Evolutionary conservation across 1,284 basidiomycete species (phyloP), one percentile per base, ranked within the genome.

Genomic region (Naganishia liquefaciens): DNA sequence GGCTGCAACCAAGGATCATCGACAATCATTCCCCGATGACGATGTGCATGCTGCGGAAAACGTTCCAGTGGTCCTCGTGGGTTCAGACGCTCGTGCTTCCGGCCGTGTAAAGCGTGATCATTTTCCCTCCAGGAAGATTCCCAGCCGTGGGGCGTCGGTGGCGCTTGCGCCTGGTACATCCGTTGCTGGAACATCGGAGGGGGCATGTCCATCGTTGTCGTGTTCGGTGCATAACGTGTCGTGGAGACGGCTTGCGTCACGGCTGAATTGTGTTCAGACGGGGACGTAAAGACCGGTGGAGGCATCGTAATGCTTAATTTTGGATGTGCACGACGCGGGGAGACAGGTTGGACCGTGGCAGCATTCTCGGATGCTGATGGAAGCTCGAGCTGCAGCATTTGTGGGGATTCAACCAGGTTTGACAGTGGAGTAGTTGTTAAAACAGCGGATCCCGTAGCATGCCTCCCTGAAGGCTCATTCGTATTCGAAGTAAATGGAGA

Each of bases 261-360:
- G 7, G 55, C 39, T 2, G 57, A 33, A n/a, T 47, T n/a, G 28
- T 42, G 51, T 13, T 11, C 39, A 21, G 25, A 42, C 7, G 43
- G 19, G 10, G 51, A 25, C 7, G 46, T 51, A 19, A 67, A 58
- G 15, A 50, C 44, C 17, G 62, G 50, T 19, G 62, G 66, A 15
- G 63, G 66, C 17, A 64, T n/a, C 10, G 61, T 27, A 17, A 67
- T 53, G 27, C 49, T 58, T 19, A 67, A 40, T 21, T 58, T 33
- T 15, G 61, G 49, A 25, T 23, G 51, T 5, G 27, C 33, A 23
- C 30, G 55, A n/a, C 40, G 39, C 15, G 40, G 43, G 28, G 50
- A 52, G n/a, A 27, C 1, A 13, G 46, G 37, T 4, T 23, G 19
- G 2, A 44, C 30, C 21, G n/a, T 1, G 30, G 4, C 23, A 25